phyloP scores from a whole-genome alignment of 305 asterid species.

The Fraxinus sp. region DNA sequence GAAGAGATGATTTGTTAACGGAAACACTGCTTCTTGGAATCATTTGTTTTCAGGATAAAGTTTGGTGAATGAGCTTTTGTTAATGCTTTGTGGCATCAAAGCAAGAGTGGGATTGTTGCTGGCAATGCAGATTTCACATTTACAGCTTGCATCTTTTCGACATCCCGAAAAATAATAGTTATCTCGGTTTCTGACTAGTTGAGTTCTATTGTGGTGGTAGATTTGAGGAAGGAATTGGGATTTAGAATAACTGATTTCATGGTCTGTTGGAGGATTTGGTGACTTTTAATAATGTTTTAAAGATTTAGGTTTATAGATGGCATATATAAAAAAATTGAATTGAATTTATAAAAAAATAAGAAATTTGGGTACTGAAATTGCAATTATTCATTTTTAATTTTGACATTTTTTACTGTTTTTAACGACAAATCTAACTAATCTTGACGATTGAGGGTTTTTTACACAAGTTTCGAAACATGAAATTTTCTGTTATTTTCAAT shows the following conservation, averaged over 20 bases:
- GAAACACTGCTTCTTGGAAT: constrained; percentile 52
- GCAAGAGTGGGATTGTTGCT: constrained; percentile 83
- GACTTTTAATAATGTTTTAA: not conserved
- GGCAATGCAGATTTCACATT: constrained; percentile 73
- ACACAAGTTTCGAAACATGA: no score
- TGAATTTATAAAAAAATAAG: no score
- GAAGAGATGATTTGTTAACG: constrained; percentile 33
- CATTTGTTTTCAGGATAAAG: constrained; percentile 33
- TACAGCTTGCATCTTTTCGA: constrained; percentile 73
- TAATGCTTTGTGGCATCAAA: constrained; percentile 53
- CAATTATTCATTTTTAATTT: no score
- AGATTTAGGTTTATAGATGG: no score
- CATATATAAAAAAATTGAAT: no score
- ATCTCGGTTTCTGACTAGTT: constrained; percentile 45
- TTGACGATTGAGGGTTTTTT: no score
- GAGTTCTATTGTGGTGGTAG: constrained; percentile 40
- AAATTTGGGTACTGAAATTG: no score
- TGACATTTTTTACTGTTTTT: no score
- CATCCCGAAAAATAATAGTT: constrained; percentile 70
- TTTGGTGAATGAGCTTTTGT: constrained; percentile 51
- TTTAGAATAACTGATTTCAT: constrained; percentile 44
- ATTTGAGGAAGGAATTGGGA: constrained; percentile 63
- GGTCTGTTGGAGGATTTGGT: constrained; percentile 26
- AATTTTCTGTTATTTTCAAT: no score
- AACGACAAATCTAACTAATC: no score